phyloP scores from a whole-genome alignment of 176 grass and related monocot genomes.

The Saccharum officinarum region DNA sequence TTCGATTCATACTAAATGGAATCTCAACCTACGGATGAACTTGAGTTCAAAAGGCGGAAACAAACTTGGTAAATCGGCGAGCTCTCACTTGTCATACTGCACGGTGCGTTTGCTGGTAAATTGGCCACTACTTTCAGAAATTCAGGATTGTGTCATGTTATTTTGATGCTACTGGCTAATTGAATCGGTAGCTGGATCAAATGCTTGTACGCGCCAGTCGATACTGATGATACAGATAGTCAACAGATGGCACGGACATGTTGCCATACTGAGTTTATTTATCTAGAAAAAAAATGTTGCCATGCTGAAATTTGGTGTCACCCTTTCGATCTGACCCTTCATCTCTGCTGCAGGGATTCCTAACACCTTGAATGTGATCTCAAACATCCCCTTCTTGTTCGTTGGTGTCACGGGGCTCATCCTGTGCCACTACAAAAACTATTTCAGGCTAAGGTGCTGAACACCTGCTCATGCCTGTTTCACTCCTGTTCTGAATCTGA shows the following conservation, averaged over 20 bases:
- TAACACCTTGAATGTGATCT: conserved; percentile 87
- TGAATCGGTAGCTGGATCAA: not conserved
- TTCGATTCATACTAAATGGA: not conserved
- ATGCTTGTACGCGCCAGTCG: not conserved
- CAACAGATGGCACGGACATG: no score
- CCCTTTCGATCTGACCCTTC: not conserved
- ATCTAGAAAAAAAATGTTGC: not conserved
- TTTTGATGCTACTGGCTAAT: not conserved
- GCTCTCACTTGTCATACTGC: not conserved
- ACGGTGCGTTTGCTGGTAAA: not conserved
- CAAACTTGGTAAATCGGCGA: no score
- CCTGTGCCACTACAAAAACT: conserved; percentile 72
- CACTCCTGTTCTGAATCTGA: not conserved
- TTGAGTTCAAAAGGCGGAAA: not conserved
- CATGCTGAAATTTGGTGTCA: not conserved
- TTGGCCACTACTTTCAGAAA: not conserved
- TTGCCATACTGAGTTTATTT: not conserved
- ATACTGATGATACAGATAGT: not conserved
- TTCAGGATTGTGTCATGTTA: not conserved
- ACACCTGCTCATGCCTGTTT: not conserved
- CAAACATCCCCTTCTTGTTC: conserved; percentile 91
- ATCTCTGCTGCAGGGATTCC: conserved; percentile 65
- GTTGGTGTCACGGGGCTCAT: conserved; percentile 61
- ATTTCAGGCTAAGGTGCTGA: conserved; percentile 75
- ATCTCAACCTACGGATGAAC: not conserved